Percentiles rank a stretch among this genome's conserved stretches.
These are phyloP conservation scores for Irpex lacteus DNA, from an alignment of 1,284 basidiomycete genomes.

Conservation along the genomic window DNA sequence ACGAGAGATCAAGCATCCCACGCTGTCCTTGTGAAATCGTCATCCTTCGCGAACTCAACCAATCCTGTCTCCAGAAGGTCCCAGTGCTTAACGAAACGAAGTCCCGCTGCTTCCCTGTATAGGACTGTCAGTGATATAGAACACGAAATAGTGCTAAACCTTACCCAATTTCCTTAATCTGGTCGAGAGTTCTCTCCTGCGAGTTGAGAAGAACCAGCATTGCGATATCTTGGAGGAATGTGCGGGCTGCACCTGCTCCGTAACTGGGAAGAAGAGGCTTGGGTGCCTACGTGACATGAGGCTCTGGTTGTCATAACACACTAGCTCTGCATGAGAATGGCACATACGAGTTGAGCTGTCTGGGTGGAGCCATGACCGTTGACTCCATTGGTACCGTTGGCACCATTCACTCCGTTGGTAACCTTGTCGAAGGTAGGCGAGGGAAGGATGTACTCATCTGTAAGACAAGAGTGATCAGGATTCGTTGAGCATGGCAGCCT, in stretches of 20 bases:
- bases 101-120: conserved; percentile 13
- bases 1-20: not conserved
- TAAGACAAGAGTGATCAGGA: not conserved
- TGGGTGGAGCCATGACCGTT: not conserved
- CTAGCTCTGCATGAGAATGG: not conserved
- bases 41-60: conserved; percentile 4
- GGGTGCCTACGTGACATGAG: conserved; percentile 25
- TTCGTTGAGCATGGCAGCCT: conserved; percentile 6
- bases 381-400: not conserved
- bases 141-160: conserved; percentile 8
- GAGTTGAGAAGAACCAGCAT: conserved; percentile 31
- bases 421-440: not conserved
- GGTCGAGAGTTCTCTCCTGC: conserved; percentile 31
- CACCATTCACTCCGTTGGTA: not conserved
- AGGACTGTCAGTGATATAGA: conserved; percentile 16
- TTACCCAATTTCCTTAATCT: conserved; percentile 28
- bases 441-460: conserved; percentile 21
- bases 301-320: not conserved
- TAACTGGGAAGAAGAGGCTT: conserved; percentile 34
- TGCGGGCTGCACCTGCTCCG: conserved; percentile 28
- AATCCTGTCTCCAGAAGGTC: conserved; percentile 18
- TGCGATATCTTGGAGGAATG: conserved; percentile 29
- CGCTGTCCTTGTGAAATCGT: not conserved
- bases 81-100: conserved; percentile 31
- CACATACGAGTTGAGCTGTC: not conserved